phyloP scores from a whole-genome alignment of 345 rosid genomes.

The Acer yangbiense region DNA sequence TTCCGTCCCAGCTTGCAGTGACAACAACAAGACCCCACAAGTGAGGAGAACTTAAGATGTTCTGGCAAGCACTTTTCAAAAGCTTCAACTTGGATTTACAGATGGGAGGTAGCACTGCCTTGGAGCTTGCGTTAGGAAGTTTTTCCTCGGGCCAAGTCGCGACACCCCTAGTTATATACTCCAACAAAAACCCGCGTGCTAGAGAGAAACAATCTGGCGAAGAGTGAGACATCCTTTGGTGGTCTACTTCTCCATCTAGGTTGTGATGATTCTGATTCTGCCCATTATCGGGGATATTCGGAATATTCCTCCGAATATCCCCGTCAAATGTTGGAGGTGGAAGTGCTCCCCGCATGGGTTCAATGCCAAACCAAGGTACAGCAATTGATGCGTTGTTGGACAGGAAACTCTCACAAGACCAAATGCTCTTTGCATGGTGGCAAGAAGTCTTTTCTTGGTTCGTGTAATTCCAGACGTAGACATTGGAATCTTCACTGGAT shows the following conservation, averaged over 20 bases:
- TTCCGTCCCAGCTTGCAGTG: conserved; percentile 78
- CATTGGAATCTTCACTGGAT: conserved; percentile 62
- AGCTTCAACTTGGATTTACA: conserved; percentile 59
- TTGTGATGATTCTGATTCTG: conserved; percentile 14
- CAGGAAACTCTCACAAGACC: conserved; percentile 60
- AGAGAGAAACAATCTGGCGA: conserved; percentile 56
- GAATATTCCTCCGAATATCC: conserved; percentile 10
- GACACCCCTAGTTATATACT: conserved; percentile 49
- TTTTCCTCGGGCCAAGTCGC: conserved; percentile 90
- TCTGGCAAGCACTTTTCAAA: conserved; percentile 61
- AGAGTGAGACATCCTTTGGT: conserved; percentile 32
- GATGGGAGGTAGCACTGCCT: conserved; percentile 34
- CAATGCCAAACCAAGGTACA: conserved; percentile 67
- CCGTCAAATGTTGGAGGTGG: conserved; percentile 23
- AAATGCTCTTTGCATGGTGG: conserved; percentile 39
- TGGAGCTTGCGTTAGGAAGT: conserved; percentile 44
- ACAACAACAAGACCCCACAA: conserved; percentile 72
- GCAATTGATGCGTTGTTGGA: conserved; percentile 67
- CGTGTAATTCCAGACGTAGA: conserved; percentile 66
- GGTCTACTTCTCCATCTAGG: conserved; percentile 36
- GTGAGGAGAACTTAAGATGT: conserved; percentile 49
- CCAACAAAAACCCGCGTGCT: conserved; percentile 44
- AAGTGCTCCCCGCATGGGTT: conserved; percentile 19
- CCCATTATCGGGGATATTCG: neutral
- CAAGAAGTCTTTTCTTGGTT: conserved; percentile 41